Conservation (phyloP, 202 grass and related monocot genomes). For the Zizania palustris region DNA sequence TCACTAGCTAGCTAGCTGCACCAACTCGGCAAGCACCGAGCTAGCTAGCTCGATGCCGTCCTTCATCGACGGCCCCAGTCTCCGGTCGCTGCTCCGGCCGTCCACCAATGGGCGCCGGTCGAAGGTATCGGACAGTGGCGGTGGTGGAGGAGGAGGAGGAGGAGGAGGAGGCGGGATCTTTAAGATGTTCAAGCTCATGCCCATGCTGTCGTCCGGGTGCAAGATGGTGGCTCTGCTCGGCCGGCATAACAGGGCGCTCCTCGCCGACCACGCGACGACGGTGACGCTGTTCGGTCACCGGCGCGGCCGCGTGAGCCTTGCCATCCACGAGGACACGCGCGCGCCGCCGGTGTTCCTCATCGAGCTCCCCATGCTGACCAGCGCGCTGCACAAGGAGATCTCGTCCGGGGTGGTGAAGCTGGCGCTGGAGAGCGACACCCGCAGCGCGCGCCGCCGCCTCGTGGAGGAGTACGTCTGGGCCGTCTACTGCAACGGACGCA, state of each 20-base stretch:
- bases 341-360: conserved; percentile 84
- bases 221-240: conserved; percentile 92
- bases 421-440: conserved; percentile 93
- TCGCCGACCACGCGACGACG: conserved; percentile 79
- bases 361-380: conserved; percentile 89
- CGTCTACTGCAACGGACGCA: conserved; percentile 92
- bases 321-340: conserved; percentile 95
- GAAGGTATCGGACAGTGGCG: conserved; percentile 39
- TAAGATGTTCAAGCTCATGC: conserved; percentile 96
- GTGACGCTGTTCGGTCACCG: conserved; percentile 87
- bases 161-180: conserved; percentile 58
- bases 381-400: conserved; percentile 91
- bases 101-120: conserved; percentile 59
- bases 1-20: background rate
- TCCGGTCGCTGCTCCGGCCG: conserved; percentile 67
- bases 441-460: conserved; percentile 66
- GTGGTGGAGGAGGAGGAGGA: background rate
- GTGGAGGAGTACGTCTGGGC: conserved; percentile 97
- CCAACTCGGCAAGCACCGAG: conserved; percentile 28
- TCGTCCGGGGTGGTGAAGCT: conserved; percentile 73
- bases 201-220: conserved; percentile 90
- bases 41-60: conserved; percentile 56
- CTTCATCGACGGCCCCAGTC: conserved; percentile 56
- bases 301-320: conserved; percentile 73
- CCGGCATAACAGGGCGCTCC: conserved; percentile 66